phyloP scores from a whole-genome alignment of 257 asterid species.

The Capsicum chinense region DNA sequence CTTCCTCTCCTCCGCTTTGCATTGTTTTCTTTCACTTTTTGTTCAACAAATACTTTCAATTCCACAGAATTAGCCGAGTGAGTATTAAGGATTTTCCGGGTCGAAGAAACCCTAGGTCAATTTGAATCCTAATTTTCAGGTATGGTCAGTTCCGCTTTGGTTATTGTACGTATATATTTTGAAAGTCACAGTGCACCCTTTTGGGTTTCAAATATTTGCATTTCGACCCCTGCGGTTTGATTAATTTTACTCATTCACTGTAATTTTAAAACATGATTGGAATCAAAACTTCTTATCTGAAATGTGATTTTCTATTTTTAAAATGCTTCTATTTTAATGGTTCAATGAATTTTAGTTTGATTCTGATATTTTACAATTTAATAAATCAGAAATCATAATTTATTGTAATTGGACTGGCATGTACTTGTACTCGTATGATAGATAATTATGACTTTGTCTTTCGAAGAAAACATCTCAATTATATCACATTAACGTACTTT shows the following conservation, averaged over 20 bases:
- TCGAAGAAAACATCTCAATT: too few species aligned
- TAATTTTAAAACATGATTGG: too few species aligned
- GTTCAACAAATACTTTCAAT: not conserved
- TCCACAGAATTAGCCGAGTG: not conserved
- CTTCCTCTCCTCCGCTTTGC: constrained; percentile 65
- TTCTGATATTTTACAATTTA: too few species aligned
- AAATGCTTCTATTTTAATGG: too few species aligned
- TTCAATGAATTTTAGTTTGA: too few species aligned
- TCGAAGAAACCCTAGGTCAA: constrained; percentile 22
- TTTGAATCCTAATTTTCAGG: constrained; percentile 10
- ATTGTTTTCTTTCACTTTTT: constrained; percentile 29
- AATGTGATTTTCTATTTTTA: too few species aligned
- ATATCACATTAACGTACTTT: too few species aligned
- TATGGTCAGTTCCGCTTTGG: not conserved
- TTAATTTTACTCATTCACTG: not conserved
- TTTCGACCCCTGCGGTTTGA: not conserved
- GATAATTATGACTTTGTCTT: too few species aligned
- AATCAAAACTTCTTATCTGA: too few species aligned
- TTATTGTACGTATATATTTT: not conserved
- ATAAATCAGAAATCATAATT: too few species aligned
- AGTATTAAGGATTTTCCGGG: not conserved
- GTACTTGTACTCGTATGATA: too few species aligned
- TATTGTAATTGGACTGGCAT: too few species aligned
- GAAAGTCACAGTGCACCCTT: not conserved
- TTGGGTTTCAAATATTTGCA: not conserved